These are phyloP conservation scores for Cryphonectria carpinicola DNA, from an alignment of 2,329 filamentous ascomycete genomes.

Conservation along the genomic window DNA sequence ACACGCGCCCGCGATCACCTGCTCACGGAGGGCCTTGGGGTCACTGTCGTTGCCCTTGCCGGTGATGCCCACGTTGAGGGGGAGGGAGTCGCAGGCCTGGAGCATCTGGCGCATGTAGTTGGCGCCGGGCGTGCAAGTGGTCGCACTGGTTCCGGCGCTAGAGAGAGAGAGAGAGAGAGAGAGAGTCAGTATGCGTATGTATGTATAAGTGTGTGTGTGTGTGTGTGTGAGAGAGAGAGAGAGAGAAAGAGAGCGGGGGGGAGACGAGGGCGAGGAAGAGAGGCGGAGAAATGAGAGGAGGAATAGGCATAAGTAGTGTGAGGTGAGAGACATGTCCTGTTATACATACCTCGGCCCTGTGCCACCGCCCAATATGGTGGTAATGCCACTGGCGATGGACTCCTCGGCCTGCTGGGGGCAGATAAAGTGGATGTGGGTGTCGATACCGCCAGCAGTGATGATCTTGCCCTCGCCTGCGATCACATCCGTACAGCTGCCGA, in stretches of 20 bases:
- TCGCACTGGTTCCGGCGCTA: conserved; percentile 83
- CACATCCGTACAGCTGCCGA: conserved; percentile 89
- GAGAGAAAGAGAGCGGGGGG: neutral
- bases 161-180: too few relatives aligned
- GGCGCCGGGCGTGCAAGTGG: conserved; percentile 88
- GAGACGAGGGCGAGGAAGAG: neutral
- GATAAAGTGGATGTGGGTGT: conserved; percentile 92
- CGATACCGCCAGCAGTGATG: conserved; percentile 85
- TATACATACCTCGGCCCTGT: conserved; percentile 78
- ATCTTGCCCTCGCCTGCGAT: conserved; percentile 91
- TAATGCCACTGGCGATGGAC: conserved; percentile 82
- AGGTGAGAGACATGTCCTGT: neutral
- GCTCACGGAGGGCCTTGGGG: conserved; percentile 72
- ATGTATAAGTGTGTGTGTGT: too few relatives aligned
- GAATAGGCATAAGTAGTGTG: too few relatives aligned
- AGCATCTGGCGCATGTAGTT: conserved; percentile 88
- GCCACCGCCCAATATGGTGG: conserved; percentile 87
- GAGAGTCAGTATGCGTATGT: neutral
- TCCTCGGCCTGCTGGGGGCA: conserved; percentile 91
- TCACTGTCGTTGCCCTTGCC: conserved; percentile 90
- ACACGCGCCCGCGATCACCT: conserved; percentile 81
- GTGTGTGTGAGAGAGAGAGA: too few relatives aligned
- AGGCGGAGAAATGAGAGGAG: neutral
- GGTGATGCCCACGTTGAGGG: conserved; percentile 88
- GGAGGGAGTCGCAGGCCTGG: conserved; percentile 79